Evolutionary conservation across 805 yeast species (phyloP).

Genomic region (Candida pini): DNA sequence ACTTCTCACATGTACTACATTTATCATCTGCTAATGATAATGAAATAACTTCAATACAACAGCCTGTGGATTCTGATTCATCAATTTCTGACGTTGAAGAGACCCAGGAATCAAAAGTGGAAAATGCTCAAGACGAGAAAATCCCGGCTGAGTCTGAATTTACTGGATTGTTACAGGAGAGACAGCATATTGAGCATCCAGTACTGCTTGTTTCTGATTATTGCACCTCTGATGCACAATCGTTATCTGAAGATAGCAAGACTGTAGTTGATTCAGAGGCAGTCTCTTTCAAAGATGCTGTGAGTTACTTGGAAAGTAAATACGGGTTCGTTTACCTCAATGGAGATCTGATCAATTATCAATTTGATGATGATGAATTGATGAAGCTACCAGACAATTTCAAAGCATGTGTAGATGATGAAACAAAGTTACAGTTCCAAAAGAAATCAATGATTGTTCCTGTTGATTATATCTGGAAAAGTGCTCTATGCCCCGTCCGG

Average conservation of each 20-base stretch:
- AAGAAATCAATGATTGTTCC: constrained; percentile 21
- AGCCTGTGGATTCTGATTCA: too few relatives aligned
- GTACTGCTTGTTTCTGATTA: neutral
- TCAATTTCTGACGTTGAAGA: too few relatives aligned
- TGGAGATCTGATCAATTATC: constrained; percentile 10
- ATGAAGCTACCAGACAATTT: constrained; percentile 1
- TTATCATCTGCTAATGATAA: too few relatives aligned
- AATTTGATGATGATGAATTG: constrained; percentile 10
- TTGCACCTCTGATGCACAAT: neutral
- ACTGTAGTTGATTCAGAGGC: neutral
- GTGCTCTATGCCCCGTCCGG: constrained; percentile 8
- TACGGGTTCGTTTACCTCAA: constrained; percentile 13
- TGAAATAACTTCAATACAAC: too few relatives aligned
- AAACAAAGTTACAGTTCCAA: neutral
- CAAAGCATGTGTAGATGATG: neutral
- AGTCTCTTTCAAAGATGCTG: neutral
- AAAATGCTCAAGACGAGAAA: too few relatives aligned
- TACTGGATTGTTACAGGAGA: too few relatives aligned
- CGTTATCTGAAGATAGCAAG: neutral
- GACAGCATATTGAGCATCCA: neutral
- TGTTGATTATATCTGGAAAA: constrained; percentile 9
- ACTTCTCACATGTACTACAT: too few relatives aligned
- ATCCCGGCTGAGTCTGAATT: too few relatives aligned
- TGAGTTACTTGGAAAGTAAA: neutral
- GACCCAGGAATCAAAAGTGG: too few relatives aligned